Conservation (phyloP, 129 eudicot species). For the Flaveria bidentis region DNA sequence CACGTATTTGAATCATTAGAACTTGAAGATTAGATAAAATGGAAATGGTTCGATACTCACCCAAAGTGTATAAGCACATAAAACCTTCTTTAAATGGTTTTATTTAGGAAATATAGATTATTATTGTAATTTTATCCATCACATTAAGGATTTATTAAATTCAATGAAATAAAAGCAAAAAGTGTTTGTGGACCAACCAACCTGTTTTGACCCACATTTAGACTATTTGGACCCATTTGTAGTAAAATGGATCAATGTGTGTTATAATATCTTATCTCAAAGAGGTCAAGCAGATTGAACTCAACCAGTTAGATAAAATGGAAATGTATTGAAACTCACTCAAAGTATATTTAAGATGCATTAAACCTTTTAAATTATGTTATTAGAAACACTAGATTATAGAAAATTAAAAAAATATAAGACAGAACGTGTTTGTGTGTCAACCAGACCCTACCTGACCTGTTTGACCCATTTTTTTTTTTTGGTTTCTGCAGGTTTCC, state of each 20-base stretch:
- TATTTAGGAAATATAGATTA: neutral
- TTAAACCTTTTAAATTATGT: neutral
- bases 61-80: neutral
- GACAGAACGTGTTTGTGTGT: neutral
- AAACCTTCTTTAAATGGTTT: neutral
- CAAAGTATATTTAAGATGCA: neutral
- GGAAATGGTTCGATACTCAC: neutral
- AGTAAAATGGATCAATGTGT: neutral
- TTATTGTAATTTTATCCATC: neutral
- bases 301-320: neutral
- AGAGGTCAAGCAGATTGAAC: neutral
- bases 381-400: neutral
- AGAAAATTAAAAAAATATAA: neutral
- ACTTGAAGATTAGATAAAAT: neutral
- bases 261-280: neutral
- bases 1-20: neutral
- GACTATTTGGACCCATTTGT: neutral
- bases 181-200: neutral
- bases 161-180: neutral
- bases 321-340: neutral
- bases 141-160: neutral
- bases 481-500: conserved; percentile 64
- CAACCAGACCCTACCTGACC: neutral
- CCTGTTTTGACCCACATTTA: neutral
- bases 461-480: neutral